Base-by-base conservation (phyloP, 2,329 filamentous ascomycete genomes). In the Phaeomoniella chlamydospora region DNA sequence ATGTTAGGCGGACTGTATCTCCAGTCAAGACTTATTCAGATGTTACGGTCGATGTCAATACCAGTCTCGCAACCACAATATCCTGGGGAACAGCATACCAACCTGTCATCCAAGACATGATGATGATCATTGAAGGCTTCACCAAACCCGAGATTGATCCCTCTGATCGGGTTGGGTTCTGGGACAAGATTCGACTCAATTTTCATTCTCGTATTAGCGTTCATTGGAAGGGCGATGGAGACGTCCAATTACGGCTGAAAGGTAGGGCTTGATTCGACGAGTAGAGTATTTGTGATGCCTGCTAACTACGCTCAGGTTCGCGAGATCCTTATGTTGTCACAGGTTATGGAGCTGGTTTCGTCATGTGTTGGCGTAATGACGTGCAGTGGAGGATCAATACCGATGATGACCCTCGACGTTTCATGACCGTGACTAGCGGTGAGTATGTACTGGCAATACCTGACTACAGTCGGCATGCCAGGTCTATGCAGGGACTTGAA, bases 1-100 rank as follows among this genome's bases (percentile, higher is more conserved):
- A 90, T 49, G 84, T 98, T 16, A 77, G 83, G 37, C 77, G 90
- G 31, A 96, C 90, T 0, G 83, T 96, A 18, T 85, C 87, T 5
- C 84, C 92, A 0, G 85, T 98, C 43, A 98, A 98, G 59, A 92
- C 86, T 0, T 98, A 90, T 53, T 94, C 90, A 0, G 81, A 96
- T 51, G 87, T 94, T 56, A 74, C 72, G 19, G 70, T 98, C 48
- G 83, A 94, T 43, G 87, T 98, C 56, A 94, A 96, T 55, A 94
- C 88, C 2, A 81, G 79, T 37, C 74, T 88, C 39, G 84, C 92
- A 2, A 98, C 90, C 1, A 77, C 83, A 31, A 88, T 98, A 36
- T 94, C 88, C 0, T 98, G 90, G 92, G 87, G 87, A 5, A 87
- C 90, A 32, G 94, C 87, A 2, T 98, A 96, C 51, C 92, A 98